These are phyloP conservation scores for Pseudomicrostroma phylloplanum DNA, from an alignment of 1,284 basidiomycete species.

Conservation along the genomic window DNA sequence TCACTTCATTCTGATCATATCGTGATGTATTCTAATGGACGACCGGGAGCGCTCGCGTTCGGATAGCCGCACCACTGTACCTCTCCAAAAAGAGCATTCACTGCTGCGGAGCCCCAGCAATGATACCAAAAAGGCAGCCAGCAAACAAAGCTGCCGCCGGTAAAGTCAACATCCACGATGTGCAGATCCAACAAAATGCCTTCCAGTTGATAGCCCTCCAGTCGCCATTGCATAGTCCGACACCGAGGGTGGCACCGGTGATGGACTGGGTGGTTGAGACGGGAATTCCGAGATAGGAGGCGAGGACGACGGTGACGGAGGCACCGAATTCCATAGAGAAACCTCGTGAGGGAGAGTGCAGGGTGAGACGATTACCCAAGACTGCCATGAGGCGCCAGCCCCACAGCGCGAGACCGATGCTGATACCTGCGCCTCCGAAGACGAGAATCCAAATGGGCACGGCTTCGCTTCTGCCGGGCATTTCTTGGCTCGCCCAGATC, in stretches of 20 bases:
- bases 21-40: too few relatives aligned
- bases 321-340: conserved; percentile 33
- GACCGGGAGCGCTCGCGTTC: too few relatives aligned
- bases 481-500: conserved; percentile 17
- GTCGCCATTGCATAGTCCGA: conserved; percentile 23
- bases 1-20: too few relatives aligned
- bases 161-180: conserved; percentile 27
- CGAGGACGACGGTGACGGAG: conserved; percentile 22
- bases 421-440: conserved; percentile 20
- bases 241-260: conserved; percentile 26
- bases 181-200: conserved; percentile 26
- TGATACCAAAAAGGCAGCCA: conserved; percentile 21
- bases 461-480: conserved; percentile 14
- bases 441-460: conserved; percentile 30
- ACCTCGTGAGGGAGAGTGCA: conserved; percentile 28
- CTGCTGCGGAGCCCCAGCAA: conserved; percentile 28
- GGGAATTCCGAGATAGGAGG: conserved; percentile 19
- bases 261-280: conserved; percentile 26
- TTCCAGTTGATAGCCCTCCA: conserved; percentile 24
- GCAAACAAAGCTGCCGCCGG: conserved; percentile 27
- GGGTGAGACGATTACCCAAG: conserved; percentile 29
- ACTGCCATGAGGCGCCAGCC: conserved; percentile 29
- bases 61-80: too few relatives aligned
- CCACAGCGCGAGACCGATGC: conserved; percentile 24
- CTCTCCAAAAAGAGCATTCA: too few relatives aligned